Conservation (phyloP, 352 stramenopile species). For the Globisporangium apiculatum region DNA sequence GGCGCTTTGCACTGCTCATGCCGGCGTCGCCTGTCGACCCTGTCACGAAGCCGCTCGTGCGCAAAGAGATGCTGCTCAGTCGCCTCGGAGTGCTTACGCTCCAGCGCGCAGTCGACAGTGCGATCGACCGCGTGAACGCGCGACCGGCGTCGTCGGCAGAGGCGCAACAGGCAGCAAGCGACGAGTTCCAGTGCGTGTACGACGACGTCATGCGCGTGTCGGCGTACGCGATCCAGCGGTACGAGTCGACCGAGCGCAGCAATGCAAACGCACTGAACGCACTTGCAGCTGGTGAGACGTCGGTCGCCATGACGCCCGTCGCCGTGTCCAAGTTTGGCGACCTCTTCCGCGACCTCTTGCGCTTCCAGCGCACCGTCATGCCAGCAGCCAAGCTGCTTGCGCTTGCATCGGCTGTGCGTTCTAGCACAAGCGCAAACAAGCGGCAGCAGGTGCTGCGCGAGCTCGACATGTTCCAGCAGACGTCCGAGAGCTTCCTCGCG, state of each 20-base stretch:
- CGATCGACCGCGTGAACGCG: constrained; percentile 49
- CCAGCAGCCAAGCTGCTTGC: constrained; percentile 44
- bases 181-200: constrained; percentile 14
- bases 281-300: not conserved
- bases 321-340: constrained; percentile 50
- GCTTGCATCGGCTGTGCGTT: constrained; percentile 29
- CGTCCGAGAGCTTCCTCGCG: constrained; percentile 68
- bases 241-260: constrained; percentile 13
- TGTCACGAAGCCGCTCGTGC: constrained; percentile 90
- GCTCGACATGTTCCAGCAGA: constrained; percentile 86
- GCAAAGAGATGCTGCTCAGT: constrained; percentile 89
- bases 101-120: constrained; percentile 46
- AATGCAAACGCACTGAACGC: constrained; percentile 9
- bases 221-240: constrained; percentile 44
- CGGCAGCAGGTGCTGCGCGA: constrained; percentile 72
- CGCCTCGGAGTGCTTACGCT: constrained; percentile 73
- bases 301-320: constrained; percentile 21
- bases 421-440: constrained; percentile 30
- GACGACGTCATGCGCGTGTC: constrained; percentile 14
- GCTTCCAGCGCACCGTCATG: constrained; percentile 75
- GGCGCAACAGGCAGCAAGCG: constrained; percentile 24
- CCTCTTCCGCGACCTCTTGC: constrained; percentile 64
- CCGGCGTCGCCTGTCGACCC: constrained; percentile 95
- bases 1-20: constrained; percentile 90
- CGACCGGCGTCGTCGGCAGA: constrained; percentile 21